Base-by-base conservation (phyloP, 306 rosid genomes). In the Calophaca sinica region DNA sequence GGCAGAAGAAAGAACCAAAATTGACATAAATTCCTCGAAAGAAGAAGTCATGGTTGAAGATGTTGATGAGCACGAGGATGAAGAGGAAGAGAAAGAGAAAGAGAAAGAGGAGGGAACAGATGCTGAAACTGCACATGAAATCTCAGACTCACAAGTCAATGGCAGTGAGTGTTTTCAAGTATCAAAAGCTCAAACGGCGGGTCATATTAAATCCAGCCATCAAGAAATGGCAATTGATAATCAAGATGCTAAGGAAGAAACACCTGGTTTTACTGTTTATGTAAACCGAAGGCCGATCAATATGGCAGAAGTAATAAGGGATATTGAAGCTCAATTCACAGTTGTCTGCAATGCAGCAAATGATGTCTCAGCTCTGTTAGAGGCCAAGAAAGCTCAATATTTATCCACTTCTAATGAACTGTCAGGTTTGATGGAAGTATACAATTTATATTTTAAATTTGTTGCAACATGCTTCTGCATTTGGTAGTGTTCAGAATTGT, bases 251-350 rank as follows among this genome's bases (percentile, higher is more conserved):
- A 86, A 81, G 86, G 90, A 86, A 55, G 96, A 88, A 79, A 88
- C 88, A 10, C 93, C 93, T 7, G 96, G 90, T 35, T 90, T 90
- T 86, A 90, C 97, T 39, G 97, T 88, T 66, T 92, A 88, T 77
- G 89, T 89, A 5, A 81, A 89, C 81, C 83, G 84, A 73, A 90
- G 96, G 84, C 98, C 99, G 6, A 83, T 87, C 1, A 92, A 94
- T 85, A 90, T 96, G 90, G 82, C 76, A 49, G 97, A 96, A 85
- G 98, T 96, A 46, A 84, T 92, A 46, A 85, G 76, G 84, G 99
- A 89, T 70, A 87, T 92, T 59, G 93, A 90, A 76, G 78, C 88
- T 74, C 97, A 96, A 80, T 96, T 96, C 83, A 70, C 76, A 71
- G 26, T 68, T 49, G 86, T 90, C 35, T 89, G 93, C 80, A 79